These are phyloP conservation scores for Tillandsia fasciculata DNA, from an alignment of 176 grass and related monocot species.

Conservation along the genomic window DNA sequence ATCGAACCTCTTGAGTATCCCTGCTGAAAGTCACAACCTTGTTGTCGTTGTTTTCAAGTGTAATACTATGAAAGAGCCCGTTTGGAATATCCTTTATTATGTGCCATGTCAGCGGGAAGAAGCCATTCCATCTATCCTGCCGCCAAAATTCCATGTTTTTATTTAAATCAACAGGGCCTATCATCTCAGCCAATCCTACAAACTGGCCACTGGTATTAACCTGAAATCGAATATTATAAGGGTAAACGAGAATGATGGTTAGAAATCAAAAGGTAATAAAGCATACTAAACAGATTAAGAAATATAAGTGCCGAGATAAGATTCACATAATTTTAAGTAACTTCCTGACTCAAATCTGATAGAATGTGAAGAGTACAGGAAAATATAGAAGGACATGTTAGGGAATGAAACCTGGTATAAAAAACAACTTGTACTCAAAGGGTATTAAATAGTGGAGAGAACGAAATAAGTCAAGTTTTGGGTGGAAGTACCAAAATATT, in stretches of 20 bases:
- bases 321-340: no score
- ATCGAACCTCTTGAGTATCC: constrained; percentile 81
- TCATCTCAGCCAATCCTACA: constrained; percentile 89
- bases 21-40: constrained; percentile 62
- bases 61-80: constrained; percentile 55
- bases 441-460: not conserved
- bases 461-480: not conserved
- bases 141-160: constrained; percentile 80
- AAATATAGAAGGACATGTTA: not conserved
- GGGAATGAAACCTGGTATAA: not conserved
- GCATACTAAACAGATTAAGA: not conserved
- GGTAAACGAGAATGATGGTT: not conserved
- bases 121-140: constrained; percentile 64
- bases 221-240: constrained; percentile 35
- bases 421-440: not conserved
- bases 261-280: no score
- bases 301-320: not conserved
- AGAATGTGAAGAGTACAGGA: not conserved
- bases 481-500: not conserved
- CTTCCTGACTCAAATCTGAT: not conserved
- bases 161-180: constrained; percentile 80
- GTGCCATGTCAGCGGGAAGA: constrained; percentile 80
- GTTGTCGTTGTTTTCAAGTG: constrained; percentile 77
- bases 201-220: constrained; percentile 85
- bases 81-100: constrained; percentile 81